Evolutionary conservation across 495 filamentous ascomycete genomes (phyloP), one percentile per base, ranked within the genome.

Genomic region (Neurospora sp.): DNA sequence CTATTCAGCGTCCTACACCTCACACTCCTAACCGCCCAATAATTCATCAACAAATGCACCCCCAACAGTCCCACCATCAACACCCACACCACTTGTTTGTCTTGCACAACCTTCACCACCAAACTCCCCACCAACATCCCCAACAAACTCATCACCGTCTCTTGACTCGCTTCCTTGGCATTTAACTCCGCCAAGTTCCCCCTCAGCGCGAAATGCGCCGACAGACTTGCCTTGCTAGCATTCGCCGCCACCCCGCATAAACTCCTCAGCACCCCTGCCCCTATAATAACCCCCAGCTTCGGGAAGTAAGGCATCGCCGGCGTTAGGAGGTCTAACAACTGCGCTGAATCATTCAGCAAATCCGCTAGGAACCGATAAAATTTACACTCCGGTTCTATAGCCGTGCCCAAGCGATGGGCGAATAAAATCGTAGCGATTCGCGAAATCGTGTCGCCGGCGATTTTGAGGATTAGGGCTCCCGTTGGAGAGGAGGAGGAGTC

Each of bases 151-250:
- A 99, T 94, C 44, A 98, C 87, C 0, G 95, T 99, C 83, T 99
- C 95, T 84, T 99, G 95, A 74, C 92, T 95, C 31, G 94, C 95
- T 78, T 99, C 95, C 89, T 99, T 89, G 70, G 95, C 95, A 83
- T 97, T 98, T 59, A 98, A 85, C 80, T 98, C 95, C 12, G 92
- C 95, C 54, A 98, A 81, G 82, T 97, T 98, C n/a, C 93, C 93
- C 81, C 88, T 89, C 74, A 83, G 87, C 7, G 95, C 93, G 82
- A 99, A 99, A 83, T 99, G 96, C 27, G 93, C 93, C 77, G 92
- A 94, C 76, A 99, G 81, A 77, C 90, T 94, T 3, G 95, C 94
- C 81, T 99, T 99, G 27, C 92, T 91, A 69, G 93, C 93, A 14
- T 91, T 93, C 5, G 93, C 95, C 0, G 94, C 92, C 20, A 98